Evolutionary conservation across 306 rosid species (phyloP).

Genomic region (Dalbergia cochinchinensis): DNA sequence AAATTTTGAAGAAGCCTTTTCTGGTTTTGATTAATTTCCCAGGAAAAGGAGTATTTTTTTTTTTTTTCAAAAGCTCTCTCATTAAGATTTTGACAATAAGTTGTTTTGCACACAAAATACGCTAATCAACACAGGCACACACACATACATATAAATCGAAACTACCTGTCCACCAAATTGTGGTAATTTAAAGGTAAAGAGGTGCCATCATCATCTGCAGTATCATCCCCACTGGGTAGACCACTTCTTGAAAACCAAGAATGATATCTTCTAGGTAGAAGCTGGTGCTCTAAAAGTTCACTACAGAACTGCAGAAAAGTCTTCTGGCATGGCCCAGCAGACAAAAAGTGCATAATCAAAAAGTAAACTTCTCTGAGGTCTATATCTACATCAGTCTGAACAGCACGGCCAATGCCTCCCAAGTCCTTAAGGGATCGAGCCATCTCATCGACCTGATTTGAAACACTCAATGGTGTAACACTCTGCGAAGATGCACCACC

Average conservation of each 20-base stretch:
- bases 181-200: slow-evolving; percentile 79
- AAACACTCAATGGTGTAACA: slow-evolving; percentile 59
- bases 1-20: slow-evolving; percentile 26
- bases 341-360: slow-evolving; percentile 80
- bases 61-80: background rate
- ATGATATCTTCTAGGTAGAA: slow-evolving; percentile 93
- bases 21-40: background rate
- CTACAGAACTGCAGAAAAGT: slow-evolving; percentile 66
- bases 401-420: slow-evolving; percentile 45
- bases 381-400: slow-evolving; percentile 63
- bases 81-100: background rate
- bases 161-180: slow-evolving; percentile 73
- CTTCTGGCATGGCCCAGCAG: slow-evolving; percentile 82
- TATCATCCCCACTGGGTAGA: slow-evolving; percentile 46
- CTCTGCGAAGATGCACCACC: slow-evolving; percentile 54
- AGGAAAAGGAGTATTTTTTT: background rate
- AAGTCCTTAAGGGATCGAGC: slow-evolving; percentile 48
- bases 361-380: slow-evolving; percentile 84
- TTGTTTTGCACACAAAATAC: background rate
- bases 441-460: slow-evolving; percentile 63
- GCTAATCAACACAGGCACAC: background rate
- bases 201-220: slow-evolving; percentile 63
- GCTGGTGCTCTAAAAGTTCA: slow-evolving; percentile 84
- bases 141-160: background rate
- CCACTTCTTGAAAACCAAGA: slow-evolving; percentile 85